phyloP scores from a whole-genome alignment of 2,329 filamentous ascomycete genomes.

The Exophiala sp. region DNA sequence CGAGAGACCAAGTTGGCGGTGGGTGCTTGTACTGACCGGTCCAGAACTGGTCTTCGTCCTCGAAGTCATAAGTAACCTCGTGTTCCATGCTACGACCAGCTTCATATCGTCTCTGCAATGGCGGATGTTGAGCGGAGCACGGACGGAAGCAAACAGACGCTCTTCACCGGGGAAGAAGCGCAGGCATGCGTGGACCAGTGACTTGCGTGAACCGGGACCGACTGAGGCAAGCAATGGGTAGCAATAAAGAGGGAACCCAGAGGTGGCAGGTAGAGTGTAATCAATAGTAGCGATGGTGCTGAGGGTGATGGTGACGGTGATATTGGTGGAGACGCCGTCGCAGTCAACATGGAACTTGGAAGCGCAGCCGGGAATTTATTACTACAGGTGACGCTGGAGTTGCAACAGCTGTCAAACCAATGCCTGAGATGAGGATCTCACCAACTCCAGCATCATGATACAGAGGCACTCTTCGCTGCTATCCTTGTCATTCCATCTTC shows the following conservation, averaged over 20 bases:
- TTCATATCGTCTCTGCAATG: slow-evolving; percentile 35
- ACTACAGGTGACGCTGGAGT: no score
- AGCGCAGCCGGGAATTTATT: no score
- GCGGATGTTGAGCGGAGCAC: not conserved
- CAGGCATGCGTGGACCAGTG: slow-evolving; percentile 1
- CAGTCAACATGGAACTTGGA: no score
- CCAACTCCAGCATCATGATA: no score
- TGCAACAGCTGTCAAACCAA: no score
- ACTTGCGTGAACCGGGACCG: not conserved
- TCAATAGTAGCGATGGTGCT: no score
- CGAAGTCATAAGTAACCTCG: slow-evolving; percentile 57
- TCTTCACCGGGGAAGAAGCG: slow-evolving; percentile 12
- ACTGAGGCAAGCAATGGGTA: not conserved
- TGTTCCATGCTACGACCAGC: slow-evolving; percentile 55
- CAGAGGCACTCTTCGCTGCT: no score
- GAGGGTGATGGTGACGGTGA: no score
- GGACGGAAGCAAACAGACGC: slow-evolving; percentile 4
- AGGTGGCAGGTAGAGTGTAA: no score
- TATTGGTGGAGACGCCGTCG: no score
- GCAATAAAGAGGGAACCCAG: not conserved
- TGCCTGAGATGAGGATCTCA: no score
- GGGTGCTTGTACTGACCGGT: slow-evolving; percentile 55
- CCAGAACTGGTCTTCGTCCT: slow-evolving; percentile 85
- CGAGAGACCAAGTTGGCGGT: not conserved
- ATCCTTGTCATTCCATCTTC: no score